Percentiles rank a stretch among this genome's conserved stretches.
Conservation (phyloP, 768 basidiomycete species). For the Multifurca ochricompacta region DNA sequence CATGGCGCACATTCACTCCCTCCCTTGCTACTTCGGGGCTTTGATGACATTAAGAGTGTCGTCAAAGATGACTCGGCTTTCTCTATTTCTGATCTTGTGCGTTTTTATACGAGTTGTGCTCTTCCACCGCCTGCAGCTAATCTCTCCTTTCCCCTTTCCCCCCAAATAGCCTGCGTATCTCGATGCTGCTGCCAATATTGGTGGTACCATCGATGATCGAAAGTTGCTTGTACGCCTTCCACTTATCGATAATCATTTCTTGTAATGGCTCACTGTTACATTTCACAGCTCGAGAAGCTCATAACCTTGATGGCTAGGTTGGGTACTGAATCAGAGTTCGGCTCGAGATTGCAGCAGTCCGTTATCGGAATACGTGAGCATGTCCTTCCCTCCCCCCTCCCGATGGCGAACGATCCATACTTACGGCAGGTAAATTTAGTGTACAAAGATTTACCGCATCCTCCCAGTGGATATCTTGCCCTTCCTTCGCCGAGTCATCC, state of each 20-base stretch:
- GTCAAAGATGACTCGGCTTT: conserved; percentile 7
- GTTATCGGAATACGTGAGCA: conserved; percentile 16
- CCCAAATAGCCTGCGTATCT: conserved; percentile 11
- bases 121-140: not conserved
- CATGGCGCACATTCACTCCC: conserved; percentile 2
- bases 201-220: conserved; percentile 17
- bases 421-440: conserved; percentile 4
- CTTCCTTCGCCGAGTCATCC: not conserved
- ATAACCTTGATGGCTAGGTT: conserved; percentile 19
- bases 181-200: conserved; percentile 5
- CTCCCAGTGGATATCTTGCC: conserved; percentile 17
- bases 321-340: not conserved
- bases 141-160: not conserved
- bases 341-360: conserved; percentile 7
- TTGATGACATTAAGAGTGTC: conserved; percentile 7
- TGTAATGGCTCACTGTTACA: not conserved
- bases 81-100: conserved; percentile 12
- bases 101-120: not conserved
- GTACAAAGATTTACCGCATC: conserved; percentile 21
- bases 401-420: not conserved
- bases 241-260: not conserved
- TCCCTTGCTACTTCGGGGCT: not conserved
- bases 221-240: conserved; percentile 11
- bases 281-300: conserved; percentile 18
- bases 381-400: too few relatives aligned